Conservation (phyloP, 1,284 basidiomycete species). For the Boletus semigastroideus region DNA sequence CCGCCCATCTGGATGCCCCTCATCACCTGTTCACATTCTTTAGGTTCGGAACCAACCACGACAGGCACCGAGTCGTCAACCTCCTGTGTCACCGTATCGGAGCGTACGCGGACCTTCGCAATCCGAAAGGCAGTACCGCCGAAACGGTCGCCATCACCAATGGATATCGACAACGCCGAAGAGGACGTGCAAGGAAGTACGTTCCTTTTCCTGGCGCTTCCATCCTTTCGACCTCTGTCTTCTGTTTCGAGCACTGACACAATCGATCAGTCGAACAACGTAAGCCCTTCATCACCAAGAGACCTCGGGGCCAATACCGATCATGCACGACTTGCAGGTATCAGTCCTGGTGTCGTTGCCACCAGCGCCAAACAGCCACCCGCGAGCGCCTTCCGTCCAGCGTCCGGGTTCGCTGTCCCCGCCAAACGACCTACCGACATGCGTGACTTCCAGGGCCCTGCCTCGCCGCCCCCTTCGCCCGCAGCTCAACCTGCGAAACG, state of each 20-base stretch:
- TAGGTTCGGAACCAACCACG: constrained; percentile 9
- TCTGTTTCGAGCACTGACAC: constrained; percentile 6
- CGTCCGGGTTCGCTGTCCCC: constrained; percentile 6
- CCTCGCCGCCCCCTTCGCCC: constrained; percentile 6
- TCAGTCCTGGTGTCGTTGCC: neutral
- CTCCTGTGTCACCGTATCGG: constrained; percentile 18
- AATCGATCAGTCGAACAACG: constrained; percentile 15
- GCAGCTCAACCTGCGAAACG: constrained; percentile 20
- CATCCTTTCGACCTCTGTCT: neutral
- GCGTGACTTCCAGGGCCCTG: neutral
- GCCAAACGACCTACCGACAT: constrained; percentile 18
- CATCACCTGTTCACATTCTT: neutral
- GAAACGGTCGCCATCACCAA: constrained; percentile 21
- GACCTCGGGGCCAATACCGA: neutral
- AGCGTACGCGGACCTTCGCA: constrained; percentile 23
- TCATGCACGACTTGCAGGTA: constrained; percentile 5
- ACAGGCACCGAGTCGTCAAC: constrained; percentile 20
- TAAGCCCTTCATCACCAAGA: constrained; percentile 3
- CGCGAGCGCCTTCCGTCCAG: neutral
- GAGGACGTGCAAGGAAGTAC: constrained; percentile 21
- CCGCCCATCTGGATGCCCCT: neutral
- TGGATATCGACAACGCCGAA: constrained; percentile 20
- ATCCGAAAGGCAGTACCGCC: constrained; percentile 6
- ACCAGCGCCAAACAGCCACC: neutral
- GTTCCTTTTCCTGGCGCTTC: neutral